Evolutionary conservation across 1,284 basidiomycete species (phyloP).

Genomic region (Cerrena zonata): DNA sequence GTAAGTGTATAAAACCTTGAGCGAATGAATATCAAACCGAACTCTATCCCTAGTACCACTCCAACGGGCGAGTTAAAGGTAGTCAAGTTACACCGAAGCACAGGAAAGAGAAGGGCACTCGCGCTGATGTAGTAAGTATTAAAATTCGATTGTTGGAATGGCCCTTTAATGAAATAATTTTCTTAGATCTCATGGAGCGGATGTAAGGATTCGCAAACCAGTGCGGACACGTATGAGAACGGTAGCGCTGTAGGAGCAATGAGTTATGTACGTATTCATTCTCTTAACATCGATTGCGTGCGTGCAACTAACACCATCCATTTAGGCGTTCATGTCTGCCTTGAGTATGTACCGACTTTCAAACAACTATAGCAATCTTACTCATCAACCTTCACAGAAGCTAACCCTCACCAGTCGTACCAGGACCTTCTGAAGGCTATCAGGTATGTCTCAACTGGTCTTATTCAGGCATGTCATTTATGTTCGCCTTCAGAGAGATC

Average conservation of each 20-base stretch:
- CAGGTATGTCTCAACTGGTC: conserved; percentile 35
- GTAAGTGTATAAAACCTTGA: conserved; percentile 34
- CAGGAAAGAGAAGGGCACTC: conserved; percentile 27
- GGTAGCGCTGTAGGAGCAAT: conserved; percentile 85
- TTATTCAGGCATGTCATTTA: neutral
- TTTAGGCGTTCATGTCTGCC: conserved; percentile 63
- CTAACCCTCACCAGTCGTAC: conserved; percentile 68
- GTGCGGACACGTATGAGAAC: conserved; percentile 80
- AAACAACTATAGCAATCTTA: neutral
- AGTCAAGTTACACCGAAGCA: conserved; percentile 37
- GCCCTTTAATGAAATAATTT: neutral
- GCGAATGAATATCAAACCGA: neutral
- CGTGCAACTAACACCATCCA: neutral
- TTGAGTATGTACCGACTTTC: conserved; percentile 36
- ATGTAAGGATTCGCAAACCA: conserved; percentile 90
- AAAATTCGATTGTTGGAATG: neutral
- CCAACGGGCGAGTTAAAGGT: conserved; percentile 51
- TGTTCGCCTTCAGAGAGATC: conserved; percentile 35
- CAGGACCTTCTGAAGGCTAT: conserved; percentile 66
- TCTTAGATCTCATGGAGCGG: conserved; percentile 74
- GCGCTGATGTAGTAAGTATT: conserved; percentile 50
- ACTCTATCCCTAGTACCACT: conserved; percentile 44
- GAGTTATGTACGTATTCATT: conserved; percentile 53
- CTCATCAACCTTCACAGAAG: conserved; percentile 28
- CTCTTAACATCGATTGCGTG: neutral